Base-by-base conservation (phyloP, 805 yeast species). In the Hanseniaspora meyeri region DNA sequence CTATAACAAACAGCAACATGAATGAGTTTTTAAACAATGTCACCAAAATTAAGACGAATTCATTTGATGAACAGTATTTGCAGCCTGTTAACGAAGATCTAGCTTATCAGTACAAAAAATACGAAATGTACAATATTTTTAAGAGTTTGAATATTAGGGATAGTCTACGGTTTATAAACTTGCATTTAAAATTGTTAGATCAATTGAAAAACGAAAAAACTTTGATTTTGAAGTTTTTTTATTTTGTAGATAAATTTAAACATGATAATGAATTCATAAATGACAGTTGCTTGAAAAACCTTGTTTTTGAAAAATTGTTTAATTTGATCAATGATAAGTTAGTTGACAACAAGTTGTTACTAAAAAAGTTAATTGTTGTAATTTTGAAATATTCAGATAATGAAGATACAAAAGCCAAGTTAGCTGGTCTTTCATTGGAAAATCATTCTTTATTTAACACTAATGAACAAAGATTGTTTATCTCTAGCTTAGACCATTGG, bases 81-180 rank as follows among this genome's bases (percentile, higher is more conserved):
- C 57, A 53, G 20, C 57, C 57, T 17, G 20, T 45, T 2, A 7
- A 8, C 19, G 42, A 31, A 19, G 57, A 53, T 32, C n/a, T 53
- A 12, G 29, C 10, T 4, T 53, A 31, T 14, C 47, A 38, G n/a
- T 31, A 31, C 14, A 46, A 31, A 46, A 53, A 39, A 32, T 46
- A 38, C 46, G 51, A 46, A 19, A 43, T 17, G 39, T 16, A 31
- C 4, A 47, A 47, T 31, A 38, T 45, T 20, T 17, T 46, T 6
- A 46, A 46, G 14, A 46, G 40, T 5, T n/a, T 53, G 9, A 12
- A 43, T 9, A 3, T 46, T 16, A 10, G 10, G 4, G 51, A 53
- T 31, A 11, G 31, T 16, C 14, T 53, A 7, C 29, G 31, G n/a
- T 45, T 43, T 34, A 53, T 53, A 9, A 17, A 46, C 6, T 8